These are phyloP conservation scores for Chenopodium album DNA, from an alignment of 148 eudicot genomes.

Conservation along the genomic window DNA sequence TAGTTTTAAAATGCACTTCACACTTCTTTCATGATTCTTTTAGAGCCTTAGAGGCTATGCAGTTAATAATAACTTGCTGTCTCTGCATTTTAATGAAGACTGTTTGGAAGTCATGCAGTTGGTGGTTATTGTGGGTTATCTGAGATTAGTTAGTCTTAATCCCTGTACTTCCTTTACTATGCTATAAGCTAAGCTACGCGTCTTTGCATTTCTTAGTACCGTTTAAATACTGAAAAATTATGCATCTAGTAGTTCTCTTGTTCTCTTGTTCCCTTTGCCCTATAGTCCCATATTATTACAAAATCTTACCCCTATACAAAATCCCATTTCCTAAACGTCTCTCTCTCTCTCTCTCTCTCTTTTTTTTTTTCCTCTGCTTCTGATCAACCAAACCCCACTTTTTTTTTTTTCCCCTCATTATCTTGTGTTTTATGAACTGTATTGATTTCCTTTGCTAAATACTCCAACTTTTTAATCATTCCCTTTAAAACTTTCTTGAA, in stretches of 20 bases:
- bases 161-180: neutral
- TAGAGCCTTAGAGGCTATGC: neutral
- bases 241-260: neutral
- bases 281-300: too few species aligned
- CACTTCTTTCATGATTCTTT: neutral
- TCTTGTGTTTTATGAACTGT: too few species aligned
- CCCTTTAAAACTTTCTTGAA: too few species aligned
- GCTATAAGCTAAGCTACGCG: neutral
- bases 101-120: neutral
- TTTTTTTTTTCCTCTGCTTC: too few species aligned
- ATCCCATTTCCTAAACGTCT: too few species aligned
- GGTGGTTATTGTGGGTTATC: neutral
- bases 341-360: too few species aligned
- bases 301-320: too few species aligned
- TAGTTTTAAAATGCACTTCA: neutral
- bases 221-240: neutral
- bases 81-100: neutral
- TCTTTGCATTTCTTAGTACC: neutral
- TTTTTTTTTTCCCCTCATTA: too few species aligned
- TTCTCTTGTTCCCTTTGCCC: neutral
- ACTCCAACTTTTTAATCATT: too few species aligned
- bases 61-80: neutral
- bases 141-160: neutral
- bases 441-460: too few species aligned
- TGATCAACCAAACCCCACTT: too few species aligned